phyloP scores from a whole-genome alignment of 2,329 filamentous ascomycete genomes.

The Cercospora nicotianae region DNA sequence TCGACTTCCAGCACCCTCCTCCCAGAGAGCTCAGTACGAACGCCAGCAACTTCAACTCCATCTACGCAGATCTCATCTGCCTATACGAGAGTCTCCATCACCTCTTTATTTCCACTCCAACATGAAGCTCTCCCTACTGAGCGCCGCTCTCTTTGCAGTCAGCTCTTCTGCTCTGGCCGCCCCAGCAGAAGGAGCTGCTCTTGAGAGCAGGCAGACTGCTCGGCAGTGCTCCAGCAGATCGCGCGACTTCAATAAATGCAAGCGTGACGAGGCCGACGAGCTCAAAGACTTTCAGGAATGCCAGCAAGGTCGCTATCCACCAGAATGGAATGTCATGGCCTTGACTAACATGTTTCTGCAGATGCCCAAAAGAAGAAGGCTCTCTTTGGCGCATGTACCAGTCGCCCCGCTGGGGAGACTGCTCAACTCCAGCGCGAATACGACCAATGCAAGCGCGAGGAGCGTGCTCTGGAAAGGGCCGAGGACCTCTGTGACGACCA shows the following conservation, averaged over 20 bases:
- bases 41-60: neutral
- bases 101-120: neutral
- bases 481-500: neutral
- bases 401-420: neutral
- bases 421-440: neutral
- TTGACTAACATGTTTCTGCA: neutral
- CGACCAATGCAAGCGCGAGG: neutral
- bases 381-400: neutral
- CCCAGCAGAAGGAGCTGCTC: neutral
- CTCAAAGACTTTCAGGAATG: neutral
- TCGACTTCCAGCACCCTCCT: neutral
- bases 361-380: neutral
- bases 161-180: neutral
- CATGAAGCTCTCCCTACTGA: neutral
- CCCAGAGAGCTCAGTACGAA: neutral
- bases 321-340: neutral
- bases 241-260: neutral
- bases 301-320: neutral
- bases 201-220: neutral
- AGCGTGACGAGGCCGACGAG: neutral
- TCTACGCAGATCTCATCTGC: neutral
- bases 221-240: neutral
- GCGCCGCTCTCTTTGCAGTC: neutral
- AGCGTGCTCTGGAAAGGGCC: neutral
- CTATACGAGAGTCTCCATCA: neutral